phyloP scores from a whole-genome alignment of 2,329 filamentous ascomycete genomes.

The Coniella lustricola region DNA sequence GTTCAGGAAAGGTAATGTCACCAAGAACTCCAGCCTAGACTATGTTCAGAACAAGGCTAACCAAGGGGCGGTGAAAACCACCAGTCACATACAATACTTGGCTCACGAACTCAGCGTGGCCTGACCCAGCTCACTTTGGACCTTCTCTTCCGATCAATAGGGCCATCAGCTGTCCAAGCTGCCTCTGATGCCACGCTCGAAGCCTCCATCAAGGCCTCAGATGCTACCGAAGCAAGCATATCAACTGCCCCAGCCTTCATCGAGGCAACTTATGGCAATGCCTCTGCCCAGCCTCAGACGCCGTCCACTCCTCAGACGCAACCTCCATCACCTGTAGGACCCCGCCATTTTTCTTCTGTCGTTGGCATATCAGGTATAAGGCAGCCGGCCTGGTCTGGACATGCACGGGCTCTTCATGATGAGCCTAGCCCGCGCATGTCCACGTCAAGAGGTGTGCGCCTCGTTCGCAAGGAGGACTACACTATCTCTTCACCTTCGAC shows the following conservation, averaged over 20 bases:
- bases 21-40: too few relatives aligned
- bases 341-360: constrained; percentile 27
- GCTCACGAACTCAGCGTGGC: constrained; percentile 77
- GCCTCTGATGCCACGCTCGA: constrained; percentile 54
- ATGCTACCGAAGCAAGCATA: constrained; percentile 74
- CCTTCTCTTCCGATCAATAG: constrained; percentile 77
- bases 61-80: too few relatives aligned
- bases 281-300: constrained; percentile 46
- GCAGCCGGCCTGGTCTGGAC: background rate
- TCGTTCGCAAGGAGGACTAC: constrained; percentile 30
- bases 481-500: constrained; percentile 8
- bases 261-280: constrained; percentile 69
- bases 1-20: constrained; percentile 92
- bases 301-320: constrained; percentile 53
- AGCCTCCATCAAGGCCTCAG: constrained; percentile 66
- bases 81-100: constrained; percentile 95
- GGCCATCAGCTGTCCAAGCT: constrained; percentile 60
- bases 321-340: constrained; percentile 62
- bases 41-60: too few relatives aligned
- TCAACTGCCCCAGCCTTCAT: constrained; percentile 69
- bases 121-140: constrained; percentile 89
- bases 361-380: background rate
- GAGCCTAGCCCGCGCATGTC: constrained; percentile 4
- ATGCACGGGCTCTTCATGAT: background rate
- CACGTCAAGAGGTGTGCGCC: constrained; percentile 39